Percentiles rank a stretch among this genome's conserved stretches.
These are phyloP conservation scores for Aureobasidium vineae DNA, from an alignment of 2,329 filamentous ascomycete genomes.

Conservation along the genomic window DNA sequence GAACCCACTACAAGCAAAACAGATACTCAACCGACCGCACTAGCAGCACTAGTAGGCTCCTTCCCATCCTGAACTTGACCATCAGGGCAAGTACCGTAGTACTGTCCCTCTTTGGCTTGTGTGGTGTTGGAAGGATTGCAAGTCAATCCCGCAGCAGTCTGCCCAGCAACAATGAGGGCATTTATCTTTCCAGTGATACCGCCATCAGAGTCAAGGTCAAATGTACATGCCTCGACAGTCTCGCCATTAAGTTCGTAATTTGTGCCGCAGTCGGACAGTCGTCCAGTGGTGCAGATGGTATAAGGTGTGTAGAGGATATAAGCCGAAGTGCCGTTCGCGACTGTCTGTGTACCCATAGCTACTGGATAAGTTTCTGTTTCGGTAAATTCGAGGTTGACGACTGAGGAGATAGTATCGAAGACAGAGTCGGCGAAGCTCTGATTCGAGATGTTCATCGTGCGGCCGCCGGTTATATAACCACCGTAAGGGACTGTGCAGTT, in stretches of 20 bases:
- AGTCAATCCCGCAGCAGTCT: neutral
- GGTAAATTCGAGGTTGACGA: neutral
- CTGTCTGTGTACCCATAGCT: neutral
- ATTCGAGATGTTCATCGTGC: neutral
- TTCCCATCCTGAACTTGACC: neutral
- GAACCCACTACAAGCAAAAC: neutral
- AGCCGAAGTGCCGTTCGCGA: neutral
- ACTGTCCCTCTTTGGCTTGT: neutral
- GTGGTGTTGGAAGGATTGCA: conserved; percentile 4
- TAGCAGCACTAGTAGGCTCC: neutral
- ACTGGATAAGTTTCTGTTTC: neutral
- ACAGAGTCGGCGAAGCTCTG: neutral
- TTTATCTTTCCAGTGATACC: neutral
- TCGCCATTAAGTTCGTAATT: neutral
- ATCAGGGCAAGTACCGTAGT: neutral
- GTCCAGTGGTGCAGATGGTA: neutral
- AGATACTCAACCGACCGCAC: neutral
- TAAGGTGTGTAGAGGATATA: neutral
- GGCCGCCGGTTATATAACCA: neutral
- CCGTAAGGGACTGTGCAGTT: neutral
- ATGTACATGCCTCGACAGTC: neutral
- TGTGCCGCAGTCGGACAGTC: neutral
- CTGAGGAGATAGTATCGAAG: neutral
- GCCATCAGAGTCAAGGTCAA: neutral
- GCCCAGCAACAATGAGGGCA: neutral